A percentile compares a stretch with the other conserved stretches of the same genome.
These are phyloP conservation scores for Medicago ruthenica DNA, from an alignment of 306 rosid genomes.

Conservation along the genomic window DNA sequence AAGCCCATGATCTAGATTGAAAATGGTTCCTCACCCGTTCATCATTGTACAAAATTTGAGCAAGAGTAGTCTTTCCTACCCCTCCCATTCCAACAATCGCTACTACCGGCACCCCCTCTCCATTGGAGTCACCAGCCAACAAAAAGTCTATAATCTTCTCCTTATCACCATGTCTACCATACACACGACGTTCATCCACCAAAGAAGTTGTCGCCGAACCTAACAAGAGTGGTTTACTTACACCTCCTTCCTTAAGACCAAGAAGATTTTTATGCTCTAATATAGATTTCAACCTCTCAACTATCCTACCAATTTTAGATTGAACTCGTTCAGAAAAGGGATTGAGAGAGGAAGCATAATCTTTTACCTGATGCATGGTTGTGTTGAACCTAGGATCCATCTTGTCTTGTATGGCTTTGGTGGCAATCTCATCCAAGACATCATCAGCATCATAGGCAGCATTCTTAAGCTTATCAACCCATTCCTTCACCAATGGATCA, in stretches of 20 bases:
- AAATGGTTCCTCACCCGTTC: conserved; percentile 29
- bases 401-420: conserved; percentile 28
- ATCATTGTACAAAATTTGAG: conserved; percentile 49
- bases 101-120: conserved; percentile 9
- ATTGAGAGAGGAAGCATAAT: conserved; percentile 49
- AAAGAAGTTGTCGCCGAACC: conserved; percentile 54
- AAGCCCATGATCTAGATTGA: conserved; percentile 40
- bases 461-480: conserved; percentile 43
- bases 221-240: conserved; percentile 6
- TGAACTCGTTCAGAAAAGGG: conserved; percentile 50
- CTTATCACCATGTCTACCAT: conserved; percentile 50
- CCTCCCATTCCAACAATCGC: conserved; percentile 55
- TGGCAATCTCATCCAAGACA: conserved; percentile 40
- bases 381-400: conserved; percentile 3
- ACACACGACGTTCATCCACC: conserved; percentile 53
- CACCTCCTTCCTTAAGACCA: conserved; percentile 47
- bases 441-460: conserved; percentile 46
- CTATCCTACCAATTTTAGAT: conserved; percentile 39
- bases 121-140: conserved; percentile 25
- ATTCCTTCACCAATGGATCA: conserved; percentile 33
- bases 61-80: conserved; percentile 60
- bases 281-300: conserved; percentile 52
- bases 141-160: conserved; percentile 40
- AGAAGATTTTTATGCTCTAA: conserved; percentile 50
- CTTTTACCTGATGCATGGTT: conserved; percentile 49